Conservation (phyloP, 768 basidiomycete genomes). For the Ramaria sp. region DNA sequence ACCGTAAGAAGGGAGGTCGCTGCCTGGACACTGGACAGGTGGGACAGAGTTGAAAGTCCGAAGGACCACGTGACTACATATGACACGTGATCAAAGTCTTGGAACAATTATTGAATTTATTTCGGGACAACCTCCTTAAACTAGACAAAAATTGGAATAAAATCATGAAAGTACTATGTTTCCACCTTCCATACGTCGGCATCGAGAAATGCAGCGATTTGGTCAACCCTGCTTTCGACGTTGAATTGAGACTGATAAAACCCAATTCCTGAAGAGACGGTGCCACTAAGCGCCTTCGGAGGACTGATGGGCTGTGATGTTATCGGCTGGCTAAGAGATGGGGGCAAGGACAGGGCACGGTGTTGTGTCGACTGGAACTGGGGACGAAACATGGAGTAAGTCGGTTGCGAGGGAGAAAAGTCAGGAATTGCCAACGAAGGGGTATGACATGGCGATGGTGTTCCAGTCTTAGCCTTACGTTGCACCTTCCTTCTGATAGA, state of each 20-base stretch:
- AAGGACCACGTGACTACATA: neutral
- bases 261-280: neutral
- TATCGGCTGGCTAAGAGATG: neutral
- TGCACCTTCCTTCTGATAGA: neutral
- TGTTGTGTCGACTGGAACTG: conserved; percentile 4
- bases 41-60: neutral
- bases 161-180: neutral
- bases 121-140: no score
- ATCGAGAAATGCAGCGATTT: neutral
- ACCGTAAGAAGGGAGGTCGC: neutral
- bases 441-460: neutral
- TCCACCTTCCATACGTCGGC: neutral
- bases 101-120: no score
- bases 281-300: neutral
- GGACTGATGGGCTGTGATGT: neutral
- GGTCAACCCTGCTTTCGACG: neutral
- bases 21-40: neutral
- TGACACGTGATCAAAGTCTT: no score
- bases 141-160: no score
- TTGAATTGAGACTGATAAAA: conserved; percentile 7
- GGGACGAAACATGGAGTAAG: conserved; percentile 5
- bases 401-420: neutral
- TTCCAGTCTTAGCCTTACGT: neutral
- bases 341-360: neutral
- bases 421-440: neutral